Evolutionary conservation across 192 early-diverging fungal genomes (phyloP).

Genomic region (Tieghemiomyces parasiticus): DNA sequence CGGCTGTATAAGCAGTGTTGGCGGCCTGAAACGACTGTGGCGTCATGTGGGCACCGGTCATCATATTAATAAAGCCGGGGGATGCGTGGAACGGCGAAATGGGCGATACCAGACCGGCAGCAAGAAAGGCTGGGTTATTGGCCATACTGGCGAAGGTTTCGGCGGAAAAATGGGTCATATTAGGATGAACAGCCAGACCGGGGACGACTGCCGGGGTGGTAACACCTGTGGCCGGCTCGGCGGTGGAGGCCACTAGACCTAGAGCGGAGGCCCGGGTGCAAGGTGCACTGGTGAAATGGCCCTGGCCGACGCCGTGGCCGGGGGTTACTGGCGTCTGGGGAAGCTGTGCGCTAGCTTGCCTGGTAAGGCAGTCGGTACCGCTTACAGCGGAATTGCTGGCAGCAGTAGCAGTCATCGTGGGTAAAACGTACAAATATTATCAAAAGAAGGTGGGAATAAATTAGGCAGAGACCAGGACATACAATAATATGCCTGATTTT

Average conservation of each 20-base stretch:
- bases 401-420: no score
- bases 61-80: not conserved
- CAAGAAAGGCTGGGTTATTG: not conserved
- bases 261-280: not conserved
- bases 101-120: not conserved
- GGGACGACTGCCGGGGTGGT: not conserved
- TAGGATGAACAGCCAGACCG: not conserved
- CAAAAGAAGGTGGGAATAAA: no score
- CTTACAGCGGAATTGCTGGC: no score
- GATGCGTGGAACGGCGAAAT: slow-evolving; percentile 2
- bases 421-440: no score
- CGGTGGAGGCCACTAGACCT: not conserved
- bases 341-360: no score
- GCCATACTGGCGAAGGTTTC: no score
- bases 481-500: no score
- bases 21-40: not conserved
- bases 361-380: no score
- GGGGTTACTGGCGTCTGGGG: not conserved
- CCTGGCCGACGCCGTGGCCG: not conserved
- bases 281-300: not conserved
- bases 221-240: not conserved
- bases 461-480: no score
- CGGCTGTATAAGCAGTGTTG: not conserved
- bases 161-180: not conserved
- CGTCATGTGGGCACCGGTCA: not conserved